Evolutionary conservation across 2,329 filamentous ascomycete genomes (phyloP).

Genomic region (Curvularia hawaiiensis): DNA sequence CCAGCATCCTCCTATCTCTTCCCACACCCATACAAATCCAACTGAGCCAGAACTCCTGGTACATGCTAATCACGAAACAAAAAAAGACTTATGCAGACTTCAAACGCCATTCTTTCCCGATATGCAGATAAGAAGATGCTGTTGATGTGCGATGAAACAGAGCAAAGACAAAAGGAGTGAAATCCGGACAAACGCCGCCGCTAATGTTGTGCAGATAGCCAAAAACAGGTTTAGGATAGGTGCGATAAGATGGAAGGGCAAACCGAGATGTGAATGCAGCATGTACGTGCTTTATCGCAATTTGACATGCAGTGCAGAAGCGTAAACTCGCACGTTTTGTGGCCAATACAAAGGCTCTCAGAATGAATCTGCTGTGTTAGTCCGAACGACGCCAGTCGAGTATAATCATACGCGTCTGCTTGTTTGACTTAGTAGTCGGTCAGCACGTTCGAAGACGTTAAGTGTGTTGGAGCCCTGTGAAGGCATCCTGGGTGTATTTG

Average conservation of each 20-base stretch:
- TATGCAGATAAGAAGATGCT: conserved; percentile 12
- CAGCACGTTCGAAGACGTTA: conserved; percentile 45
- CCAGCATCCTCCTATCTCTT: neutral
- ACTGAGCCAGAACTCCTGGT: conserved; percentile 5
- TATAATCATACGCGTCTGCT: conserved; percentile 33
- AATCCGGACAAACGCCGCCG: conserved; percentile 20
- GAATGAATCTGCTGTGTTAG: neutral
- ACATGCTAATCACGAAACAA: conserved; percentile 2
- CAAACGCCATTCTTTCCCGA: conserved; percentile 8
- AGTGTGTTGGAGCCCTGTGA: conserved; percentile 33
- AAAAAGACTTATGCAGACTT: neutral
- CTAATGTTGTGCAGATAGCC: conserved; percentile 11
- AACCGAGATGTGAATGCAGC: neutral
- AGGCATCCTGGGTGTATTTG: conserved; percentile 57
- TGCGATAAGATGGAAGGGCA: conserved; percentile 2
- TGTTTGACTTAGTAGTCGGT: conserved; percentile 40
- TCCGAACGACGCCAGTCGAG: neutral
- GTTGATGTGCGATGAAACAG: neutral
- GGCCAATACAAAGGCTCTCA: neutral
- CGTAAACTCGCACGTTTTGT: neutral
- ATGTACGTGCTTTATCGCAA: conserved; percentile 1
- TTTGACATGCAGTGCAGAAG: neutral
- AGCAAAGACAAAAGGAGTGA: conserved; percentile 8
- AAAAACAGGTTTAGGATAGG: neutral
- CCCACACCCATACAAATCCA: neutral